A percentile compares a stretch with the other conserved stretches of the same genome.
phyloP scores from a whole-genome alignment of 257 asterid genomes.

The Gynochthodes officinalis region DNA sequence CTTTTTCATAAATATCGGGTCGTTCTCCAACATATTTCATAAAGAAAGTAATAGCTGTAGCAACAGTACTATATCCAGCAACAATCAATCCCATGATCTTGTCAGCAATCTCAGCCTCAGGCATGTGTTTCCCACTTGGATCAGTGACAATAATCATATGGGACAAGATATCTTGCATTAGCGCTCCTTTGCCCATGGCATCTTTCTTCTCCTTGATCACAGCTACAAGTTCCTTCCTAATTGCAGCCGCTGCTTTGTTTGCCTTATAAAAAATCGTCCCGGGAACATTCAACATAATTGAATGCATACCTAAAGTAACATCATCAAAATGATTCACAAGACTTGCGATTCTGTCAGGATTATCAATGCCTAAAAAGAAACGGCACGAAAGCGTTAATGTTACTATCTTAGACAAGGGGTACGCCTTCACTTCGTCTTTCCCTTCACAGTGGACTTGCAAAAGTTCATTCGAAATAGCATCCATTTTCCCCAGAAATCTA shows the following conservation, averaged over 20 bases:
- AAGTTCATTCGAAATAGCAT: constrained; percentile 30
- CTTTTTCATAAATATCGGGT: constrained; percentile 38
- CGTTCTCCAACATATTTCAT: constrained; percentile 60
- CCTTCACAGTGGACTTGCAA: constrained; percentile 36
- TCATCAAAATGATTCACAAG: constrained; percentile 51
- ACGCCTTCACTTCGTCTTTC: constrained; percentile 29
- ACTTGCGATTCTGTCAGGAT: constrained; percentile 42
- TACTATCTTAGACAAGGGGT: constrained; percentile 45
- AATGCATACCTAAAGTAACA: constrained; percentile 54
- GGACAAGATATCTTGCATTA: constrained; percentile 28
- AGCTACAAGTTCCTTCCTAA: constrained; percentile 45
- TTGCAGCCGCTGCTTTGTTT: constrained; percentile 51
- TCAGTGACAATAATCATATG: constrained; percentile 49
- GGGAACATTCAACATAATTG: constrained; percentile 45
- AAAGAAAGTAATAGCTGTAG: constrained; percentile 55
- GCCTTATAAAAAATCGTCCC: constrained; percentile 55
- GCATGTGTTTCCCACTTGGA: constrained; percentile 39
- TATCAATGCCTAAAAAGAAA: constrained; percentile 47
- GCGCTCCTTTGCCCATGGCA: constrained; percentile 24
- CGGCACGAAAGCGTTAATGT: constrained; percentile 54
- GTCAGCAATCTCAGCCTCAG: constrained; percentile 62
- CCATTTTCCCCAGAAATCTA: constrained; percentile 49
- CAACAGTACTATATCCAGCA: constrained; percentile 73
- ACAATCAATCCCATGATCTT: constrained; percentile 65
- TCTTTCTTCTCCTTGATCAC: constrained; percentile 57